Evolutionary conservation across 495 filamentous ascomycete species (phyloP).

Genomic region (Xylaria palmicola): DNA sequence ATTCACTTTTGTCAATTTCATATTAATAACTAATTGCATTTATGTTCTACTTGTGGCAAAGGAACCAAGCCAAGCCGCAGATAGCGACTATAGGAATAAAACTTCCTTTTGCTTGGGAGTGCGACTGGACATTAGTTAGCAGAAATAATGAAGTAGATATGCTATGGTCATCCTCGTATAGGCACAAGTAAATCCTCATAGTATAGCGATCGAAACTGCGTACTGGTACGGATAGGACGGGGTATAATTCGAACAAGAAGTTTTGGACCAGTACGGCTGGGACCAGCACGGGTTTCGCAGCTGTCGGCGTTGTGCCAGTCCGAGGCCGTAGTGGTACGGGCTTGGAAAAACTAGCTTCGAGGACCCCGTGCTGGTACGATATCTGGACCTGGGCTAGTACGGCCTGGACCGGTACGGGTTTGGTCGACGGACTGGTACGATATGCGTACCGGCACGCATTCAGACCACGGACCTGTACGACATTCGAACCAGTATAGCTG

Average conservation of each 20-base stretch:
- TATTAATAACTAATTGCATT: background rate
- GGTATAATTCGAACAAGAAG: background rate
- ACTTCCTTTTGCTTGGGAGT: background rate
- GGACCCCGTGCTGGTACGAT: background rate
- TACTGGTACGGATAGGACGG: no score
- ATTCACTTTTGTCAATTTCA: background rate
- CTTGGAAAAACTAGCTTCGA: background rate
- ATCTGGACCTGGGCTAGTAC: background rate
- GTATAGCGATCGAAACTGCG: background rate
- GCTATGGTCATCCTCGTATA: no score
- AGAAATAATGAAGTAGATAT: background rate
- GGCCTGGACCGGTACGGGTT: background rate
- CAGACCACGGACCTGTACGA: background rate
- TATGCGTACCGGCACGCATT: background rate
- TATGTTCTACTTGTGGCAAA: background rate
- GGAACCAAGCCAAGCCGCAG: no score
- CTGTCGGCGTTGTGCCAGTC: conserved; percentile 1
- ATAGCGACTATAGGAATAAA: background rate
- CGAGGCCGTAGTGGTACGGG: conserved; percentile 4
- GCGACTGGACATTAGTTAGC: background rate
- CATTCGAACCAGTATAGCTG: background rate
- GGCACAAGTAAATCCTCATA: background rate
- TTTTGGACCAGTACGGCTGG: background rate
- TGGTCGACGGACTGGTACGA: background rate
- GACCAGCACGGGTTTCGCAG: background rate